Evolutionary conservation across 2,329 filamentous ascomycete genomes (phyloP).

Genomic region (Lachnellula occidentalis): DNA sequence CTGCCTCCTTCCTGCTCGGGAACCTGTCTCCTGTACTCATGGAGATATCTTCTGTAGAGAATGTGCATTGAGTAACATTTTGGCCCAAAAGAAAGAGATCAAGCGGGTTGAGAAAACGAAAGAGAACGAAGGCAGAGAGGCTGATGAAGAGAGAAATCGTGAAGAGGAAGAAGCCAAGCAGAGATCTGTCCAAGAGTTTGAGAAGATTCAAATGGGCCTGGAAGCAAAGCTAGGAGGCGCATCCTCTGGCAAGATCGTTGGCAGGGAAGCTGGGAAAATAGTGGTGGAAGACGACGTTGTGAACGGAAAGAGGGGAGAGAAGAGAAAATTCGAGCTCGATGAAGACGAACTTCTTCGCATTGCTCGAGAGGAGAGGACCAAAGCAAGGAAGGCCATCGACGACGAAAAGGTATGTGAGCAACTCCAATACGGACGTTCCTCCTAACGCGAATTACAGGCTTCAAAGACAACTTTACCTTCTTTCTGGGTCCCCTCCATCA

Average conservation of each 20-base stretch:
- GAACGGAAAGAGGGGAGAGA: constrained; percentile 37
- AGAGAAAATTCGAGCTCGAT: constrained; percentile 78
- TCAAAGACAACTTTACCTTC: constrained; percentile 68
- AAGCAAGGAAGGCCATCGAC: constrained; percentile 64
- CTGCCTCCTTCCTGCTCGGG: constrained; percentile 74
- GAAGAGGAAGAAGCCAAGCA: constrained; percentile 65
- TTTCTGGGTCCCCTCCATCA: constrained; percentile 89
- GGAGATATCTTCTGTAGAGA: constrained; percentile 95
- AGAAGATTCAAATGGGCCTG: constrained; percentile 71
- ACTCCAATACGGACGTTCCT: constrained; percentile 6
- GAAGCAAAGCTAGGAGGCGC: constrained; percentile 33
- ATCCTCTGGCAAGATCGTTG: constrained; percentile 30
- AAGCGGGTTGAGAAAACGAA: constrained; percentile 68
- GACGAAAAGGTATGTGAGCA: constrained; percentile 56
- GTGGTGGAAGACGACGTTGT: constrained; percentile 35
- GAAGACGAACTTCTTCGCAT: constrained; percentile 69
- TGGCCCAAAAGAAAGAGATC: constrained; percentile 87
- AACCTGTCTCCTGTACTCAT: constrained; percentile 76
- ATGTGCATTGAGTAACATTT: constrained; percentile 85
- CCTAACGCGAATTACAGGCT: constrained; percentile 31
- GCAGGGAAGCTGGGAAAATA: constrained; percentile 39
- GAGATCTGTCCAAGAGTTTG: constrained; percentile 74
- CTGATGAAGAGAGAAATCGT: constrained; percentile 51
- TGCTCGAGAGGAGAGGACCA: constrained; percentile 62
- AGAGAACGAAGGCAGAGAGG: constrained; percentile 56